Evolutionary conservation across 148 eudicot species (phyloP).

Genomic region (Pharnaceum exiguum): DNA sequence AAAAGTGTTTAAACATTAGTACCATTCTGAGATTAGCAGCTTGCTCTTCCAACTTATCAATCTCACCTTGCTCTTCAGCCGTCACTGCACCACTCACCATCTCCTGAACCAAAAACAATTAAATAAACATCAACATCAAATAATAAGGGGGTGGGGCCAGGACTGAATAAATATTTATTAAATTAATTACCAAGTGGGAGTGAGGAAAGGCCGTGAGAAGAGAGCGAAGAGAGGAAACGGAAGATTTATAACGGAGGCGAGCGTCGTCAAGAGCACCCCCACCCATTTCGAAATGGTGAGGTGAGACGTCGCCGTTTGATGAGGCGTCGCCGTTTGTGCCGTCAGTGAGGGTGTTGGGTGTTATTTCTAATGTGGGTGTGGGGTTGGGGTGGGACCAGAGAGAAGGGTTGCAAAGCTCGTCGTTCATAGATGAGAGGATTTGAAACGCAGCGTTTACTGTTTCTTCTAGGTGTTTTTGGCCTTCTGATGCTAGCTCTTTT

Average conservation of each 20-base stretch:
- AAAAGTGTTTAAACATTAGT: conserved; percentile 1
- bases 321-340: conserved; percentile 39
- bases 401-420: conserved; percentile 81
- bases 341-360: conserved; percentile 10
- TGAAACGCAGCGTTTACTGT: conserved; percentile 76
- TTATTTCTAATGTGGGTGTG: not conserved
- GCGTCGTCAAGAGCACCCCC: conserved; percentile 88
- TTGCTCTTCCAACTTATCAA: conserved; percentile 61
- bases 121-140: not conserved
- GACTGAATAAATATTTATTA: not conserved
- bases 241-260: conserved; percentile 63
- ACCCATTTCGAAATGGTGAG: conserved; percentile 63
- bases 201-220: conserved; percentile 61
- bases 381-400: conserved; percentile 58
- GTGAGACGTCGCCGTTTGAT: conserved; percentile 35
- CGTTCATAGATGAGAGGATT: conserved; percentile 85
- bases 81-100: conserved; percentile 31
- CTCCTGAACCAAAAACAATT: conserved; percentile 21
- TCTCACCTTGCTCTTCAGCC: conserved; percentile 48
- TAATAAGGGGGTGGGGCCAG: not conserved
- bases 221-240: conserved; percentile 58
- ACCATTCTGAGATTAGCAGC: conserved; percentile 59
- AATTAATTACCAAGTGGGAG: conserved; percentile 36
- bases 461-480: conserved; percentile 73
- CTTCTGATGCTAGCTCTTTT: conserved; percentile 69